Evolutionary conservation across 306 rosid genomes (phyloP).

Genomic region (Sechiopsis laciniata): DNA sequence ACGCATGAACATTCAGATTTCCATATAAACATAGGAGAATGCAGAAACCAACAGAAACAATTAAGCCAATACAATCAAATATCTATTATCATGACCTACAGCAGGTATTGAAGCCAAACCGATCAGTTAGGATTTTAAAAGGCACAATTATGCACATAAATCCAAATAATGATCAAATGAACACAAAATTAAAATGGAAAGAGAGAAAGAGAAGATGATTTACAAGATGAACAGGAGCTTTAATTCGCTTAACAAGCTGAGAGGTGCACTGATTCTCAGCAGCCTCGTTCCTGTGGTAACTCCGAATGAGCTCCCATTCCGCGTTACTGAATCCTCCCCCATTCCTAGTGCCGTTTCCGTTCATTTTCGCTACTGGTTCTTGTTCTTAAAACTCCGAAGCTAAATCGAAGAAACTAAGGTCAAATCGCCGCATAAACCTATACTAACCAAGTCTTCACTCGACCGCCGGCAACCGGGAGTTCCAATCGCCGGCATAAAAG

Average conservation of each 20-base stretch:
- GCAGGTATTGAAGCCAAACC: background rate
- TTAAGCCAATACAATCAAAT: background rate
- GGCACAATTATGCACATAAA: background rate
- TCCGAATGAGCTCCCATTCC: conserved; percentile 24
- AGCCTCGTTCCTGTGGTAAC: conserved; percentile 25
- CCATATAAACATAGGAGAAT: background rate
- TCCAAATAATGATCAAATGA: background rate
- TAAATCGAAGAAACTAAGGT: conserved; percentile 3
- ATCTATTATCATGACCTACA: background rate
- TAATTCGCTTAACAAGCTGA: conserved; percentile 21
- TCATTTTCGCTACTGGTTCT: conserved; percentile 18
- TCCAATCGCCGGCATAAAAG: conserved; percentile 11
- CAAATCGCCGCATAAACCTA: background rate
- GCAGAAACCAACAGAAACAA: conserved; percentile 14
- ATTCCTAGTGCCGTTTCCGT: background rate
- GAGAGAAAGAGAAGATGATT: conserved; percentile 8
- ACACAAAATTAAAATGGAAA: background rate
- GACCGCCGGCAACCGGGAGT: conserved; percentile 13
- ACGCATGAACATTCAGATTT: conserved; percentile 6
- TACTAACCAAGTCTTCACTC: background rate
- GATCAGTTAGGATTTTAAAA: background rate
- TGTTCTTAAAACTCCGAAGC: background rate
- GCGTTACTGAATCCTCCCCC: conserved; percentile 23
- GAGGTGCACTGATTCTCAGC: conserved; percentile 26
- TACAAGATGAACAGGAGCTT: conserved; percentile 30